Conservation (phyloP, 2,329 filamentous ascomycete species). For the Cladosporium sp. region DNA sequence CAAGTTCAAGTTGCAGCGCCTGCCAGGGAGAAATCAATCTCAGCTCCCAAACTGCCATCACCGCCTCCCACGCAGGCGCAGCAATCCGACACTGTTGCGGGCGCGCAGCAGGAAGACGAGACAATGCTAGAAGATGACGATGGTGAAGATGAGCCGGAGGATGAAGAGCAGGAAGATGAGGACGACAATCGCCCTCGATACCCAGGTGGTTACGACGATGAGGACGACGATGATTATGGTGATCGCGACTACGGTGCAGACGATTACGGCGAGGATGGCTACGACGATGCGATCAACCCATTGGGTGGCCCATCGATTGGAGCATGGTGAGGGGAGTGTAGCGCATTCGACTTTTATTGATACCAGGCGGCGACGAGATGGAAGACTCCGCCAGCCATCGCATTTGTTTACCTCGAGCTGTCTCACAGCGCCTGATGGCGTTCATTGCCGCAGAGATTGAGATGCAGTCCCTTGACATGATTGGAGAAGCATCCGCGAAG, state of each 20-base stretch:
- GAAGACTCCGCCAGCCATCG: neutral
- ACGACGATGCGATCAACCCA: slow-evolving; percentile 22
- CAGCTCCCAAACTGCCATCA: neutral
- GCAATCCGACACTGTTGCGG: slow-evolving; percentile 15
- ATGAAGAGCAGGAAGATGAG: slow-evolving; percentile 20
- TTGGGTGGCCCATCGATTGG: slow-evolving; percentile 13
- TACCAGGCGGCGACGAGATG: slow-evolving; percentile 9
- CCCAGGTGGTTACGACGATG: slow-evolving; percentile 21
- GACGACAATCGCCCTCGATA: slow-evolving; percentile 19
- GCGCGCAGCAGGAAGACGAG: slow-evolving; percentile 7
- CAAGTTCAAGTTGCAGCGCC: slow-evolving; percentile 15
- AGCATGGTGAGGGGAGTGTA: neutral
- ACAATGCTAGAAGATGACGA: neutral
- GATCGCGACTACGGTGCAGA: slow-evolving; percentile 25
- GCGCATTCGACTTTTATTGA: slow-evolving; percentile 4
- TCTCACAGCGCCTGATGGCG: neutral
- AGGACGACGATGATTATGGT: slow-evolving; percentile 26
- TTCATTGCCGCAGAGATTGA: neutral
- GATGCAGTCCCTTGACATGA: neutral
- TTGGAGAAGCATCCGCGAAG: neutral
- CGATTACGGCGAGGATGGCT: slow-evolving; percentile 27
- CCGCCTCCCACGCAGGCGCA: slow-evolving; percentile 13
- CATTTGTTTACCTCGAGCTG: neutral
- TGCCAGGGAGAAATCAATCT: neutral
- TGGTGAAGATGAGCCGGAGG: slow-evolving; percentile 20